A percentile compares a stretch with the other conserved stretches of the same genome.
phyloP scores from a whole-genome alignment of 257 asterid species.

The Cordia subcordata region DNA sequence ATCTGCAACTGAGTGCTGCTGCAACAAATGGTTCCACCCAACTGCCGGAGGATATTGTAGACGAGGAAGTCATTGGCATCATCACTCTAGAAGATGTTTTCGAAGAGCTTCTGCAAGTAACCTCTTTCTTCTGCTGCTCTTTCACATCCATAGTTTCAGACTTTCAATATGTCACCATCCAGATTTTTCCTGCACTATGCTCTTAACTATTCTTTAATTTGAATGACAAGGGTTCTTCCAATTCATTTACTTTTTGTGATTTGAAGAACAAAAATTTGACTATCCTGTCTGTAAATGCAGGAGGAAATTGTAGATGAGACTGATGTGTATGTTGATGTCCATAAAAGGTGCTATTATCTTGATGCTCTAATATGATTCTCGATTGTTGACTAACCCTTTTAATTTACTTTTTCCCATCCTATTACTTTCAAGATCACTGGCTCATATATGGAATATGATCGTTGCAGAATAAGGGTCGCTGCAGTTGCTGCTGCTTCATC shows the following conservation, averaged over 20 bases:
- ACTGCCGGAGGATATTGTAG: conserved; percentile 53
- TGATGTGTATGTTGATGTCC: conserved; percentile 86
- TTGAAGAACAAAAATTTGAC: background rate
- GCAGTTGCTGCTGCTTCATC: conserved; percentile 97
- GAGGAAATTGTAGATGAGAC: conserved; percentile 99
- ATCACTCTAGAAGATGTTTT: conserved; percentile 96
- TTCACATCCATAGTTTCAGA: background rate
- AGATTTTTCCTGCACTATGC: background rate
- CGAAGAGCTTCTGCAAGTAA: conserved; percentile 97
- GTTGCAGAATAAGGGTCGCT: conserved; percentile 83
- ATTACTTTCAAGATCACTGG: conserved; percentile 1
- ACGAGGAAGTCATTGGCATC: conserved; percentile 95
- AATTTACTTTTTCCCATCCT: background rate
- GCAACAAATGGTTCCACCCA: conserved; percentile 23
- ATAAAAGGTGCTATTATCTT: conserved; percentile 56
- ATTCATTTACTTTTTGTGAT: background rate
- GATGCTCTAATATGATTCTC: background rate
- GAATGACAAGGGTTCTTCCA: background rate
- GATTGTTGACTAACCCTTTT: background rate
- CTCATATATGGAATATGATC: conserved; percentile 10
- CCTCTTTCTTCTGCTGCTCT: conserved; percentile 4
- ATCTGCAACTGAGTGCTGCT: conserved; percentile 35
- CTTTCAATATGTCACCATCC: background rate
- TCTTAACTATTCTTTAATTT: background rate
- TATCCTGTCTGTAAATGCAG: conserved; percentile 36